Evolutionary conservation across 495 filamentous ascomycete genomes (phyloP).

Genomic region (Talaromyces adpressus): DNA sequence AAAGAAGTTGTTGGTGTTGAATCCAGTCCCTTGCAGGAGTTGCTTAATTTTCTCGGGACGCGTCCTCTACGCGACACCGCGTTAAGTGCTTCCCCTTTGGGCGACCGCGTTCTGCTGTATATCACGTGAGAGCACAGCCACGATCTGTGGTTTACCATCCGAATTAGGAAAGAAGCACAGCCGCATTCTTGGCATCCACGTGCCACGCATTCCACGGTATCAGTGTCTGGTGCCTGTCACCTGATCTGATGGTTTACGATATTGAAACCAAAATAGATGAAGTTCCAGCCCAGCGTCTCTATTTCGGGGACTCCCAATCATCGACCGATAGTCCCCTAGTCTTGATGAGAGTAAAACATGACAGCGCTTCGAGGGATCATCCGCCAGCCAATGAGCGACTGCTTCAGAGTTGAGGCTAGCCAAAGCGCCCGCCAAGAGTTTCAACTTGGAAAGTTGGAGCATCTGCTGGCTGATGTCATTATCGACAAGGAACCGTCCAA

Average conservation of each 20-base stretch:
- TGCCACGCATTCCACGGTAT: background rate
- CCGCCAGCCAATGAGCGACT: background rate
- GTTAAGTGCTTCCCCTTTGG: conserved; percentile 31
- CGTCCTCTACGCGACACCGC: conserved; percentile 25
- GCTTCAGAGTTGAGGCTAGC: background rate
- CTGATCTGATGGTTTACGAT: background rate
- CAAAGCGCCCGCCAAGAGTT: background rate
- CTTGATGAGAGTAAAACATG: background rate
- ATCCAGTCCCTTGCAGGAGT: background rate
- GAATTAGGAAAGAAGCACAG: background rate
- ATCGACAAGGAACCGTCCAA: background rate
- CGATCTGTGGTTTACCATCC: background rate
- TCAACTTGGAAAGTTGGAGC: background rate
- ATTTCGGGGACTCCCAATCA: background rate
- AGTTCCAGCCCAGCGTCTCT: background rate
- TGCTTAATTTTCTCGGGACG: conserved; percentile 13
- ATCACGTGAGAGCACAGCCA: background rate
- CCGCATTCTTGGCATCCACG: background rate
- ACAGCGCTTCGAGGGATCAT: background rate
- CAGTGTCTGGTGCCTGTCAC: background rate
- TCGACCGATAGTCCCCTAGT: background rate
- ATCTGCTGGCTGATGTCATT: conserved; percentile 4
- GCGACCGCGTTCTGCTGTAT: background rate
- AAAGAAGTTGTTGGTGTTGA: background rate
- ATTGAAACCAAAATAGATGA: background rate